phyloP scores from a whole-genome alignment of 1,284 basidiomycete species.

The Apiotrichum porosum region DNA sequence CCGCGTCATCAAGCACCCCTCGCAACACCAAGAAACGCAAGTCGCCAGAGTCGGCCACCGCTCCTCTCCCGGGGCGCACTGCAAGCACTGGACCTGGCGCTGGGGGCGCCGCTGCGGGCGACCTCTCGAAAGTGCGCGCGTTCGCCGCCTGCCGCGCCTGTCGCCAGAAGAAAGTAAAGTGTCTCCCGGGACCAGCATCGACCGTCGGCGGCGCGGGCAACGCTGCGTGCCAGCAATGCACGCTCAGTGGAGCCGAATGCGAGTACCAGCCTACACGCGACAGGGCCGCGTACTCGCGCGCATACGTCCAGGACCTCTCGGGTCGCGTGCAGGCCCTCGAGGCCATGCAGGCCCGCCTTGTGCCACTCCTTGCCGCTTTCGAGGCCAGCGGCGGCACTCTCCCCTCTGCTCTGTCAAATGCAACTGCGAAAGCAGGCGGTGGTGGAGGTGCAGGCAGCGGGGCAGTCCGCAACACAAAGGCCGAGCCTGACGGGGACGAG shows the following conservation, averaged over 20 bases:
- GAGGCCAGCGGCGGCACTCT: conserved; percentile 21
- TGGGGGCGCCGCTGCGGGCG: conserved; percentile 7
- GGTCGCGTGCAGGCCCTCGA: conserved; percentile 44
- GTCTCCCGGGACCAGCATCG: conserved; percentile 28
- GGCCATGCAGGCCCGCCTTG: conserved; percentile 27
- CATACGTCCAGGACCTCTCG: conserved; percentile 46
- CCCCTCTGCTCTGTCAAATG: neutral
- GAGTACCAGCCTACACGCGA: conserved; percentile 45
- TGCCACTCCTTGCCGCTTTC: conserved; percentile 37
- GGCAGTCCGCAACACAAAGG: neutral
- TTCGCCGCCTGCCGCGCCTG: conserved; percentile 42
- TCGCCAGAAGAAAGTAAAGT: conserved; percentile 43
- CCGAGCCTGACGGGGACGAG: conserved; percentile 1
- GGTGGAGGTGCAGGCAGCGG: neutral
- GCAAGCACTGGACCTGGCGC: neutral
- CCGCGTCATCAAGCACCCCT: neutral
- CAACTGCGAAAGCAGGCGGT: neutral
- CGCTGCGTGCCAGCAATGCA: conserved; percentile 40
- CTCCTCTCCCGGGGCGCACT: conserved; percentile 1
- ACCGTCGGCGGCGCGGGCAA: conserved; percentile 8
- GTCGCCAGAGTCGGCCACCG: neutral
- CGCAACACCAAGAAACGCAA: neutral
- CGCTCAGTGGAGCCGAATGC: conserved; percentile 35
- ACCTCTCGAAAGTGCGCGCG: conserved; percentile 37
- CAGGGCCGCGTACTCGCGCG: conserved; percentile 42